These are phyloP conservation scores for Cerioporus squamosus DNA, from an alignment of 1,284 basidiomycete species.

Conservation along the genomic window DNA sequence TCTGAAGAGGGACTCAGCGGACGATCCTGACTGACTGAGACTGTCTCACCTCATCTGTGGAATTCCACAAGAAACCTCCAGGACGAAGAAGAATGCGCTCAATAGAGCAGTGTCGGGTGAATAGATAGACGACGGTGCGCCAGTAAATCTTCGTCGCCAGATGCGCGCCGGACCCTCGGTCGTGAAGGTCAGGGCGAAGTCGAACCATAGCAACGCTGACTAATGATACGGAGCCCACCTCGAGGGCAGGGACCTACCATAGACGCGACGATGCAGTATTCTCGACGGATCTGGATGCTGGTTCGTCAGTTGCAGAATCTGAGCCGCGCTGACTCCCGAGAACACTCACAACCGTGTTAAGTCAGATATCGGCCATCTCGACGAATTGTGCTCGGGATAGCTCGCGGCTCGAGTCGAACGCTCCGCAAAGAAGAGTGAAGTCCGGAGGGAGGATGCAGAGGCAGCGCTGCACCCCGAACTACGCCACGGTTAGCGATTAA, in stretches of 20 bases:
- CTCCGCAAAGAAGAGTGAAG: no score
- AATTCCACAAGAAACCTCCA: neutral
- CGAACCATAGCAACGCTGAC: no score
- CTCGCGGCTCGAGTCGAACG: no score
- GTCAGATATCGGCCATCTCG: neutral
- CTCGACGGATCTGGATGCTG: neutral
- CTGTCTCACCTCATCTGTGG: neutral
- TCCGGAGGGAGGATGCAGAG: no score
- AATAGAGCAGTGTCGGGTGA: slow-evolving; percentile 16
- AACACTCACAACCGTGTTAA: neutral
- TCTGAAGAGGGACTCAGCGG: neutral
- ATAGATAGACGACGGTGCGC: slow-evolving; percentile 17
- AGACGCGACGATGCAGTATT: neutral
- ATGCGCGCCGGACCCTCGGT: slow-evolving; percentile 7
- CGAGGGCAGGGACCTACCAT: no score
- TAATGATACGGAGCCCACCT: no score
- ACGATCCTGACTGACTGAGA: neutral
- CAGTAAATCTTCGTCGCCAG: slow-evolving; percentile 18
- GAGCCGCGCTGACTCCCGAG: slow-evolving; percentile 5
- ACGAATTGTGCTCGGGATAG: no score
- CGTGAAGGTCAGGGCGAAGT: no score
- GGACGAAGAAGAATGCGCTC: slow-evolving; percentile 1
- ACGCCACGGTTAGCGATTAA: no score
- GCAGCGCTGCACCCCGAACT: no score
- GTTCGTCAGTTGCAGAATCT: slow-evolving; percentile 18